Evolutionary conservation across 2,329 filamentous ascomycete species (phyloP).

Genomic region (Fusarium sp.): DNA sequence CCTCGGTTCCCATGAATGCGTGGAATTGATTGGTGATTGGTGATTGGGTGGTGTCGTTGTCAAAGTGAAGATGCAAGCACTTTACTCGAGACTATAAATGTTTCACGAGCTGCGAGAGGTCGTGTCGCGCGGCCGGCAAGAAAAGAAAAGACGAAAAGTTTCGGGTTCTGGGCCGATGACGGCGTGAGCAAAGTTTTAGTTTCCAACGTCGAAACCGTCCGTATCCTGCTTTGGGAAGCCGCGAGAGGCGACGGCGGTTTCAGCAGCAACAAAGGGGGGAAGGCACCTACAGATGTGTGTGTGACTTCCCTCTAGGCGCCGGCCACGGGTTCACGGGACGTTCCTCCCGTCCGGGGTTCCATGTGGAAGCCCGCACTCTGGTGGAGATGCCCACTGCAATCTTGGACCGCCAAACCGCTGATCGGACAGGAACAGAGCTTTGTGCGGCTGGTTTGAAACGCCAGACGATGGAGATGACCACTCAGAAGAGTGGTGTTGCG

Average conservation of each 20-base stretch:
- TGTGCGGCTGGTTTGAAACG: conserved; percentile 24
- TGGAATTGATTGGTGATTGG: not conserved
- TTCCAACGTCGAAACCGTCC: conserved; percentile 4
- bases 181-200: not conserved
- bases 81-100: conserved; percentile 20
- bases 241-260: conserved; percentile 28
- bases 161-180: conserved; percentile 10
- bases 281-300: not conserved
- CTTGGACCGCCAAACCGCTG: conserved; percentile 3
- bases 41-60: not conserved
- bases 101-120: conserved; percentile 17
- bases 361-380: not conserved
- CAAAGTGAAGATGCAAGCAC: not conserved
- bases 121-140: not conserved
- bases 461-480: conserved; percentile 17
- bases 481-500: not conserved
- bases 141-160: not conserved
- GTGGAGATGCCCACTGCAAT: conserved; percentile 1
- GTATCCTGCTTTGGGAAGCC: not conserved
- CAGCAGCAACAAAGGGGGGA: conserved; percentile 7
- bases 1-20: not conserved
- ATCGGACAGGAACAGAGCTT: conserved; percentile 15
- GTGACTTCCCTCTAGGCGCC: conserved; percentile 1
- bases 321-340: conserved; percentile 6
- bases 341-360: conserved; percentile 22